Percentiles rank a stretch among this genome's conserved stretches.
Conservation (phyloP, 495 filamentous ascomycete species). For the Aeminium ludgeri region DNA sequence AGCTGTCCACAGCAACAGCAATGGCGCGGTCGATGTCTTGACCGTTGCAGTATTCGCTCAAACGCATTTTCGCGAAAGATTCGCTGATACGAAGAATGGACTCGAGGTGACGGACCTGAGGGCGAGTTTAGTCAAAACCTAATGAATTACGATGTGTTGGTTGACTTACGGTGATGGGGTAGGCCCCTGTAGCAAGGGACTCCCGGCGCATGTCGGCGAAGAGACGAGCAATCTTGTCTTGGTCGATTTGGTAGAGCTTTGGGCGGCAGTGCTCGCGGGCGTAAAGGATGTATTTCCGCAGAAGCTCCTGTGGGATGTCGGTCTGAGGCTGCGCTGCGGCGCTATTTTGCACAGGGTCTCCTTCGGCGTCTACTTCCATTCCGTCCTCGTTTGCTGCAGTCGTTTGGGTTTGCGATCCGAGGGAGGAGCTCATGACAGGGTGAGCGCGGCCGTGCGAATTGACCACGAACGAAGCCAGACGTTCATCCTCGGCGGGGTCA, state of each 20-base stretch:
- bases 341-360: background rate
- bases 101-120: slow-evolving; percentile 90
- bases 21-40: slow-evolving; percentile 95
- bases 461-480: slow-evolving; percentile 87
- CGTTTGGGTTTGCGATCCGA: slow-evolving; percentile 14
- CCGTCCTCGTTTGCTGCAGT: slow-evolving; percentile 30
- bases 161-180: slow-evolving; percentile 84
- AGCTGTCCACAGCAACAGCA: slow-evolving; percentile 88
- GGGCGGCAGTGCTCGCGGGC: slow-evolving; percentile 79
- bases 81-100: slow-evolving; percentile 91
- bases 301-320: slow-evolving; percentile 77
- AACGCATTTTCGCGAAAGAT: slow-evolving; percentile 85
- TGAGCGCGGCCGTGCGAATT: slow-evolving; percentile 82
- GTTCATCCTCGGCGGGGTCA: slow-evolving; percentile 90
- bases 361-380: slow-evolving; percentile 45
- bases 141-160: background rate
- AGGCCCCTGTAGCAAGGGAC: slow-evolving; percentile 79
- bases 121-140: background rate
- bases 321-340: slow-evolving; percentile 39
- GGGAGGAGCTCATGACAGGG: slow-evolving; percentile 38
- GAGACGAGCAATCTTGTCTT: slow-evolving; percentile 85
- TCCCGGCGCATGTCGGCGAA: slow-evolving; percentile 96
- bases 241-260: slow-evolving; percentile 94
- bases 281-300: slow-evolving; percentile 95
- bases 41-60: slow-evolving; percentile 77